Conservation (phyloP, 2,329 filamentous ascomycete species). For the Cladophialophora carrionii region DNA sequence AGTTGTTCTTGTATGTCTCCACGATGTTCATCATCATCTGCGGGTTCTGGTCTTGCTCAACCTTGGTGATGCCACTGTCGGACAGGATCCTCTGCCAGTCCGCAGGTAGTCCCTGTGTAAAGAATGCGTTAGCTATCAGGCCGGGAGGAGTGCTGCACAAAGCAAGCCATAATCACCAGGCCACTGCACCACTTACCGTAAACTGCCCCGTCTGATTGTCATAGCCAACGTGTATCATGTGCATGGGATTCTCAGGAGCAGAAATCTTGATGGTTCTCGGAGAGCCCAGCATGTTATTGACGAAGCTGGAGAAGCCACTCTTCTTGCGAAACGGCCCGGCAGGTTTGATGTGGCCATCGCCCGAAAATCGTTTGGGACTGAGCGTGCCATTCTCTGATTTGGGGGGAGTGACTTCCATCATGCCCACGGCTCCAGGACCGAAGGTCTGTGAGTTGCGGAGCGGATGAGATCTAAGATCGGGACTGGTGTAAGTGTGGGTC, state of each 20-base stretch:
- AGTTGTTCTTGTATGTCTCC: conserved; percentile 95
- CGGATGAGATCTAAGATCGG: conserved; percentile 60
- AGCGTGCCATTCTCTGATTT: conserved; percentile 57
- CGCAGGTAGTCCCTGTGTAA: conserved; percentile 82
- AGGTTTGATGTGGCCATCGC: conserved; percentile 58
- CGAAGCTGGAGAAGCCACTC: conserved; percentile 82
- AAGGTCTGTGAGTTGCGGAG: conserved; percentile 66
- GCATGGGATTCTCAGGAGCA: conserved; percentile 95
- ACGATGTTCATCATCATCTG: conserved; percentile 95
- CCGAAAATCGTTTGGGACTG: conserved; percentile 59
- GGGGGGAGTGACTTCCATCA: conserved; percentile 56
- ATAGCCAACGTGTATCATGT: conserved; percentile 97
- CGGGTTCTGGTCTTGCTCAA: conserved; percentile 92
- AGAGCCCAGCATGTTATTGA: conserved; percentile 81
- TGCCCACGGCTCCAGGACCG: conserved; percentile 47
- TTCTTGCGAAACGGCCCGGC: conserved; percentile 68
- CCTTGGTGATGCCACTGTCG: conserved; percentile 93
- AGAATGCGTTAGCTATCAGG: conserved; percentile 9
- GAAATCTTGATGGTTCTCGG: conserved; percentile 92
- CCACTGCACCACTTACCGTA: conserved; percentile 65
- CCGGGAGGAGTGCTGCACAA: conserved; percentile 1
- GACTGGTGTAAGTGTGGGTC: conserved; percentile 55
- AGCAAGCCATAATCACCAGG: background rate
- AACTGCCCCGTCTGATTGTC: conserved; percentile 96
- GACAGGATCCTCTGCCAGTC: conserved; percentile 97